These are phyloP conservation scores for Suillus lakei DNA, from an alignment of 768 basidiomycete genomes.

Conservation along the genomic window DNA sequence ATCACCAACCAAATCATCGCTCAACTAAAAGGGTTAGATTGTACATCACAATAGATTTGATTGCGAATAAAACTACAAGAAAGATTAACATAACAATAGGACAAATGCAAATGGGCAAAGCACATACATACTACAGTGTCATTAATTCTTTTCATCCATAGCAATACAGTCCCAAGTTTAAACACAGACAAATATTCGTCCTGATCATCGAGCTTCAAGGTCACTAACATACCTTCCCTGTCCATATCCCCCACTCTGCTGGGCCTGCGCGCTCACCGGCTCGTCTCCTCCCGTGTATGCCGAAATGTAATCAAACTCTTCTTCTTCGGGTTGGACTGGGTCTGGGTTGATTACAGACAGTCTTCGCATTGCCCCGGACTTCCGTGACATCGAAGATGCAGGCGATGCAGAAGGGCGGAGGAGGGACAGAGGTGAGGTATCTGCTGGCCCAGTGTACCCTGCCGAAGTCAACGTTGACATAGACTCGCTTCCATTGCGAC, in stretches of 20 bases:
- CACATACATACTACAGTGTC: background rate
- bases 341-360: conserved; percentile 36
- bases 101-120: background rate
- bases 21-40: background rate
- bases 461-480: conserved; percentile 18
- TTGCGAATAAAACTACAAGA: background rate
- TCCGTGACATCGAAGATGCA: conserved; percentile 12
- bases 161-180: background rate
- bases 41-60: background rate
- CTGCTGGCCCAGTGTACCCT: conserved; percentile 33
- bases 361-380: conserved; percentile 21
- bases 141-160: background rate
- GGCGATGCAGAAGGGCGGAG: conserved; percentile 53
- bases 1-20: background rate
- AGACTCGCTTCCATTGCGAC: conserved; percentile 28
- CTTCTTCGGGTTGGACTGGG: conserved; percentile 32
- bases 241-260: conserved; percentile 38
- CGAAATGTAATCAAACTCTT: conserved; percentile 62
- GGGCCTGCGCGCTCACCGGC: conserved; percentile 8
- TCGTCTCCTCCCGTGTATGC: conserved; percentile 48
- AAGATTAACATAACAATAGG: background rate
- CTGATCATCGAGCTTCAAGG: conserved; percentile 36
- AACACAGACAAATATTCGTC: background rate
- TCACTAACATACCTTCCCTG: conserved; percentile 52
- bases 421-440: conserved; percentile 51